Evolutionary conservation across 2,329 filamentous ascomycete genomes (phyloP), one percentile per base, ranked within the genome.

Genomic region (Arthrobotrys megalospora): DNA sequence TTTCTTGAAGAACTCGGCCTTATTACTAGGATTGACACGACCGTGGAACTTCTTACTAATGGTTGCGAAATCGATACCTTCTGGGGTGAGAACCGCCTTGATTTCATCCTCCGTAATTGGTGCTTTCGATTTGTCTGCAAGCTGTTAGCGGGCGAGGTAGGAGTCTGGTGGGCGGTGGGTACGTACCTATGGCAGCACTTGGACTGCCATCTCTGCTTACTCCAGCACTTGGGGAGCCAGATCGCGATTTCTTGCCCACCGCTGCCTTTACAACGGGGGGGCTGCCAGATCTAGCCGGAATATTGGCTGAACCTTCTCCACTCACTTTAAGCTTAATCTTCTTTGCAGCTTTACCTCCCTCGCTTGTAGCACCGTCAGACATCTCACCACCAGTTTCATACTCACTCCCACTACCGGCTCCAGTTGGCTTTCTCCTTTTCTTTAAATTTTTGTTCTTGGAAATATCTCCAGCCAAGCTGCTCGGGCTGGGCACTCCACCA

Each of bases 1-100:
- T 50, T 78, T 78, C 75, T 68, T 78, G 62, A 78, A 78, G 28
- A 78, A 78, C 21, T 78, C 75, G 21, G 53, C 75, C 28, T 78
- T 78, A 34, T 78, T 78, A 53, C 36, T 28, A 11, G 75, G 75
- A 28, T 78, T 80, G 19, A 81, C 80, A 41, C 81, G 79, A 28
- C 78, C 80, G 24, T 82, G 80, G 52, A 82, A 81, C 28, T 76
- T 75, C 62, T 78, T 79, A 28, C 76, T 79, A 34, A 81, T 81
- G 16, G 76, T 80, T 28, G 81, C 80, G 52, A 82, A 76, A 62
- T 81, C 80, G 79, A 85, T 81, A 47, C 81, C 81, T 14, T 80
- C 80, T 4, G 81, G 81, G 4, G 80, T 81, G 8, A 81, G 69
- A 47, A 81, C 80, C 5, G 70, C 76, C 45, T 80, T 80, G 63